Percentiles rank a stretch among this genome's conserved stretches.
Evolutionary conservation across 1,284 basidiomycete genomes (phyloP).

Genomic region (Cryptococcus sp.): DNA sequence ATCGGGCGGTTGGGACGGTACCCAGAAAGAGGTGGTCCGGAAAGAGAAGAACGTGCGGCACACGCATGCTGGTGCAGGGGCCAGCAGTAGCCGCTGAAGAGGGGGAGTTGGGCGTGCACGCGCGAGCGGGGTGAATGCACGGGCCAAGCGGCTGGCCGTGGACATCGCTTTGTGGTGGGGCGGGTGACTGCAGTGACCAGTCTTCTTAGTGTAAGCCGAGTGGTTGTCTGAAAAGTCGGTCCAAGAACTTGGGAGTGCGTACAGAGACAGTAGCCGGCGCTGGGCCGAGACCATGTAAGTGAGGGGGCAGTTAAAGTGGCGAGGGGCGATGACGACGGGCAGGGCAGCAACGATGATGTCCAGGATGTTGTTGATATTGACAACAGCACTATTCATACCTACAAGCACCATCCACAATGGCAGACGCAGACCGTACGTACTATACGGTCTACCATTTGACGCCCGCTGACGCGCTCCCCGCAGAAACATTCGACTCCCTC

Average conservation of each 20-base stretch:
- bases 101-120: background rate
- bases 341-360: background rate
- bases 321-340: background rate
- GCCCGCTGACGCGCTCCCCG: background rate
- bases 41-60: slow-evolving; percentile 15
- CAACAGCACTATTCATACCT: background rate
- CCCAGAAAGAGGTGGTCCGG: slow-evolving; percentile 22
- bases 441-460: slow-evolving; percentile 1
- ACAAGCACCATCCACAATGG: slow-evolving; percentile 11
- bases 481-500: slow-evolving; percentile 65
- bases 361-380: background rate
- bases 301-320: background rate
- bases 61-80: background rate
- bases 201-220: too few relatives aligned
- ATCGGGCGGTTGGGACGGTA: slow-evolving; percentile 8
- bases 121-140: too few relatives aligned
- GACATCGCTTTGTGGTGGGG: too few relatives aligned
- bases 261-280: too few relatives aligned
- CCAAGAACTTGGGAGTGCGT: too few relatives aligned
- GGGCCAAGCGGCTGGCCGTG: too few relatives aligned
- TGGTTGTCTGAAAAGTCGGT: too few relatives aligned
- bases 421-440: slow-evolving; percentile 24
- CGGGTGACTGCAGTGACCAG: too few relatives aligned
- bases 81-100: background rate
- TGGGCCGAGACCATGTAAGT: too few relatives aligned